Base-by-base conservation (phyloP, 257 asterid genomes). In the Vinca minor region DNA sequence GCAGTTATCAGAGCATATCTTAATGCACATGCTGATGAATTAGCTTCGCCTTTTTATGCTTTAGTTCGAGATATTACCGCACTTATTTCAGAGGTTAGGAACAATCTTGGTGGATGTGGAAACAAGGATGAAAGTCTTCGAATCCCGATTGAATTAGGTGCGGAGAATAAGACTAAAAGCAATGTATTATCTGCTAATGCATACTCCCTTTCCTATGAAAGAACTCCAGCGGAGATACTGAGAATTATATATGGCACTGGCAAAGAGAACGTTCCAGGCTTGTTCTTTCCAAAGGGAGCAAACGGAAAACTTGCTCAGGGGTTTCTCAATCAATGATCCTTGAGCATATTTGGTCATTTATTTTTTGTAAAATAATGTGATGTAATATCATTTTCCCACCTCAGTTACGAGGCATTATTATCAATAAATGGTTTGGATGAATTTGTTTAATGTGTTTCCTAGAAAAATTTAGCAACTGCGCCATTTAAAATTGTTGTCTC, bases 1-100 rank as follows among this genome's bases (percentile, higher is more conserved):
- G 87, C 84, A 20, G 75, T 75, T 7, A 75, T 84, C 23, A 76
- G 91, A 35, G 49, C 4, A 29, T 73, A 81, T 41, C 78, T 84
- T 0, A 75, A 75, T 54, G 69, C 81, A 25, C 45, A 81, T 34
- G 82, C 77, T 14, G 12, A 21, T 0, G 59, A 62, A 57, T 38
- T 66, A 39, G 79, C 79, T 48, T 5, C 28, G 12, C 91, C 90
- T 0, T 77, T 81, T 62, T 62, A 66, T 44, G 11, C 60, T 58
- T 79, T 79, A 0, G 84, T 81, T 20, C 76, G 79, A 3, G 78
- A 75, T 29, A 77, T 84, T 60, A 81, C 81, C 0, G 38, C 0
- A 48, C 66, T 42, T 21, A 77, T 81, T 5, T 84, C 90, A 3
- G 66, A 26, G 36, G 46, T 79, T n/a, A 79, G 84, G 49, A 81